phyloP scores from a whole-genome alignment of 306 rosid species.

The Senna siamea region DNA sequence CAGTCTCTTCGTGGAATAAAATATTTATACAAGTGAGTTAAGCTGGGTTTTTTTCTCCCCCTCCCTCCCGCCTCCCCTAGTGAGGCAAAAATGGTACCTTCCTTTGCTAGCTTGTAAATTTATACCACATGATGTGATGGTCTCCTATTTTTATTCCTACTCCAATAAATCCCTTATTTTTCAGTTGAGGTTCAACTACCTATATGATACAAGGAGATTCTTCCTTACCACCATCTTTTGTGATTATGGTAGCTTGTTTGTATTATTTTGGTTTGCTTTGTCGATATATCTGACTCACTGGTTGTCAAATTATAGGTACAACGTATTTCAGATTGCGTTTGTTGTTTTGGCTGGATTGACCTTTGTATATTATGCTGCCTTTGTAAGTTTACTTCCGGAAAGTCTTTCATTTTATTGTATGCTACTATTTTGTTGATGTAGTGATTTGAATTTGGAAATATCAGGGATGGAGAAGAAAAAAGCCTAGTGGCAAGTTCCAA shows the following conservation, averaged over 20 bases:
- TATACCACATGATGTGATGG: not conserved
- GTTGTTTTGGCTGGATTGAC: constrained; percentile 83
- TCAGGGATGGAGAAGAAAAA: constrained; percentile 98
- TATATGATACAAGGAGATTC: not conserved
- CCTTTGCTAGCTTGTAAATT: constrained; percentile 23
- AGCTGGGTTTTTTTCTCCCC: not conserved
- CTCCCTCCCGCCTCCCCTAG: not conserved
- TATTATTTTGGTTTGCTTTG: not conserved
- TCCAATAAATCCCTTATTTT: constrained; percentile 3
- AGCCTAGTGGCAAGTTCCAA: constrained; percentile 88
- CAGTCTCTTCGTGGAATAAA: constrained; percentile 92
- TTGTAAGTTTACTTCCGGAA: constrained; percentile 58
- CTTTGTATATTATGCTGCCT: constrained; percentile 80
- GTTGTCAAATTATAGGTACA: constrained; percentile 69
- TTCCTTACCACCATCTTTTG: not conserved
- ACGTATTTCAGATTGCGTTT: constrained; percentile 89
- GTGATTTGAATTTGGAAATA: constrained; percentile 34
- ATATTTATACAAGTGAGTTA: constrained; percentile 89
- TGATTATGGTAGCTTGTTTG: constrained; percentile 1
- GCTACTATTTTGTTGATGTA: constrained; percentile 29
- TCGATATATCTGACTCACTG: constrained; percentile 27
- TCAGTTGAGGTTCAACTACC: constrained; percentile 21
- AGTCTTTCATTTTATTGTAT: not conserved
- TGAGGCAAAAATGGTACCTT: no score
- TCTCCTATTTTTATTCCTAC: not conserved